Base-by-base conservation (phyloP, 225 moss, liverwort and hornwort species). In the Physcomitrium patens region DNA sequence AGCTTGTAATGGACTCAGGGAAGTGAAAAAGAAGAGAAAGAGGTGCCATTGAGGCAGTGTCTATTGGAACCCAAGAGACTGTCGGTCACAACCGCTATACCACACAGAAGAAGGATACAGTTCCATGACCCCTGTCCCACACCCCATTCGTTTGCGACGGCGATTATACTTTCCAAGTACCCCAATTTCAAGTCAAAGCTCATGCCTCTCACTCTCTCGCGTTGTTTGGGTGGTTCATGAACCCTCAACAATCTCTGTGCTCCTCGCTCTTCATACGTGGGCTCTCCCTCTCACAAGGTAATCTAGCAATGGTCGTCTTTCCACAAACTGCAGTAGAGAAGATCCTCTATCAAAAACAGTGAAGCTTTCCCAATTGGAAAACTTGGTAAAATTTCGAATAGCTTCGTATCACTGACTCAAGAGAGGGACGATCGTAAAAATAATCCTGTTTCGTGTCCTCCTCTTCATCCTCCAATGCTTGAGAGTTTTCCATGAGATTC, bases 41-140 rank as follows among this genome's bases (percentile, higher is more conserved):
- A 4, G 31, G 31, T 37, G 5, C 0, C 4, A 44, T 23, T 67
- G 1, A 5, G 52, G 0, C 1, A 77, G 71, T 77, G 84, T 60
- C 79, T 63, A 62, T 79, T 84, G 79, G 77, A 71, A 84, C 20
- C 78, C 80, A 86, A 83, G 17, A 51, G 79, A n/a, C 19, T 77
- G 0, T 59, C 0, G 44, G 0, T 74, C 26, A 79, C 63, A 82
- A 73, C 12, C 15, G 19, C 0, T 71, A 27, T 0, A 44, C 50
- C 7, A 59, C 46, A 45, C 0, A 74, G 0, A 54, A 74, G 0
- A 54, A 67, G 28, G 65, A 56, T 44, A 11, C 3, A 49, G 0
- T n/a, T 71, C 0, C 0, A 15, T n/a, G 5, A 12, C 31, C 3
- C 17, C 12, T 22, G 1, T 43, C 5, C 0, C 8, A 23, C 7